phyloP scores from a whole-genome alignment of 257 asterid species.

The Petunia axillaris region DNA sequence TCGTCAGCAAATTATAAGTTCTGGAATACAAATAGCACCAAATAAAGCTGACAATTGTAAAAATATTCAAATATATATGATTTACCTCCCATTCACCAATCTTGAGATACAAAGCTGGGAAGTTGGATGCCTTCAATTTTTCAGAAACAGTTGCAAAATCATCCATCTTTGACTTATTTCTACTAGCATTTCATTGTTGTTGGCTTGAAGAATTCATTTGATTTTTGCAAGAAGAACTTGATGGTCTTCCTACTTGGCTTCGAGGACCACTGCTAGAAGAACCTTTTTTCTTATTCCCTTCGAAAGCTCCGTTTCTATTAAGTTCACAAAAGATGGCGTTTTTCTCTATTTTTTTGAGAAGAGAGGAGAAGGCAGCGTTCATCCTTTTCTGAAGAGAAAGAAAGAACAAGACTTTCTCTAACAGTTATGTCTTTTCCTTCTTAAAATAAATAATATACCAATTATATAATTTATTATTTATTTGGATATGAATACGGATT shows the following conservation, averaged over 20 bases:
- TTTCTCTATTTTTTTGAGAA: neutral
- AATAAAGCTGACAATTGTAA: too few relatives aligned
- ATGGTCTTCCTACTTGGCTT: neutral
- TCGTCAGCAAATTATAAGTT: too few relatives aligned
- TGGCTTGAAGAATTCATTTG: constrained; percentile 4
- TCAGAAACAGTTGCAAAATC: constrained; percentile 39
- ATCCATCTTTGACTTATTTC: neutral
- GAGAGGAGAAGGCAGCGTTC: too few relatives aligned
- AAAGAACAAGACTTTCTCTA: too few relatives aligned
- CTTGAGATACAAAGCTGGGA: constrained; percentile 44
- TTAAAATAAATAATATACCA: too few relatives aligned
- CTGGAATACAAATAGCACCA: too few relatives aligned
- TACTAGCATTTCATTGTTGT: neutral
- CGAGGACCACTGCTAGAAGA: neutral
- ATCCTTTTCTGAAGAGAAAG: too few relatives aligned
- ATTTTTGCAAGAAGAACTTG: constrained; percentile 9
- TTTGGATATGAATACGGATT: too few relatives aligned
- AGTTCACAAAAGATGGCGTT: constrained; percentile 52
- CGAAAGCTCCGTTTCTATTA: constrained; percentile 32
- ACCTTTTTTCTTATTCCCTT: neutral
- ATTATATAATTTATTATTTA: too few relatives aligned
- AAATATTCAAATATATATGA: neutral
- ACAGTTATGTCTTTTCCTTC: too few relatives aligned
- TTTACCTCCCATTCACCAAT: constrained; percentile 79
- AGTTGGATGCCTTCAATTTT: constrained; percentile 65